phyloP scores from a whole-genome alignment of 768 basidiomycete genomes.

The Lactifluus volemus region DNA sequence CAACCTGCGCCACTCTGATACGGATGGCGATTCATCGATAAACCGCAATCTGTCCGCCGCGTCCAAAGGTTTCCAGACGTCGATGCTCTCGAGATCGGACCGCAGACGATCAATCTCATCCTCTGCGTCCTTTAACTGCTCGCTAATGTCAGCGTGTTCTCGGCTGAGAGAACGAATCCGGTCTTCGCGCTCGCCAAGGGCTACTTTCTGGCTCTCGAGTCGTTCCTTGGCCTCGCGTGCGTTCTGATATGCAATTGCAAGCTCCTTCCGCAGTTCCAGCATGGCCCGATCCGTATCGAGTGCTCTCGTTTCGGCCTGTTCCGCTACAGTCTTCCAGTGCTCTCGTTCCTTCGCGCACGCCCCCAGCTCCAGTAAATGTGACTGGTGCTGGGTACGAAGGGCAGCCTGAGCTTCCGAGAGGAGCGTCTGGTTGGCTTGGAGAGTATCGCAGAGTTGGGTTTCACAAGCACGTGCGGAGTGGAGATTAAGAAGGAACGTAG shows the following conservation, averaged over 20 bases:
- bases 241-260: background rate
- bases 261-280: constrained; percentile 2
- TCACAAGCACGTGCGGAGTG: background rate
- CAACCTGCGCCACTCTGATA: background rate
- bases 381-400: background rate
- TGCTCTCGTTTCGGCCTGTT: background rate
- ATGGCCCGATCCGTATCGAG: background rate
- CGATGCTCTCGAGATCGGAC: background rate
- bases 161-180: background rate
- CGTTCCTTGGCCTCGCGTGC: constrained; percentile 1
- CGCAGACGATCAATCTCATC: background rate
- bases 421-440: background rate
- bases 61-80: background rate
- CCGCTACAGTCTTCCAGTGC: background rate
- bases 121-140: background rate
- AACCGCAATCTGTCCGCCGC: background rate
- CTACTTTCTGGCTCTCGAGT: background rate
- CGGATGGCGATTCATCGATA: background rate
- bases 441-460: background rate
- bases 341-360: background rate
- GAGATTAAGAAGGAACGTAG: background rate
- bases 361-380: background rate
- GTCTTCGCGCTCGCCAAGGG: background rate
- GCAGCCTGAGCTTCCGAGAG: background rate
- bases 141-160: background rate